phyloP scores from a whole-genome alignment of 1,139 yeast genomes.

The Sugiyamaella neomexicana region DNA sequence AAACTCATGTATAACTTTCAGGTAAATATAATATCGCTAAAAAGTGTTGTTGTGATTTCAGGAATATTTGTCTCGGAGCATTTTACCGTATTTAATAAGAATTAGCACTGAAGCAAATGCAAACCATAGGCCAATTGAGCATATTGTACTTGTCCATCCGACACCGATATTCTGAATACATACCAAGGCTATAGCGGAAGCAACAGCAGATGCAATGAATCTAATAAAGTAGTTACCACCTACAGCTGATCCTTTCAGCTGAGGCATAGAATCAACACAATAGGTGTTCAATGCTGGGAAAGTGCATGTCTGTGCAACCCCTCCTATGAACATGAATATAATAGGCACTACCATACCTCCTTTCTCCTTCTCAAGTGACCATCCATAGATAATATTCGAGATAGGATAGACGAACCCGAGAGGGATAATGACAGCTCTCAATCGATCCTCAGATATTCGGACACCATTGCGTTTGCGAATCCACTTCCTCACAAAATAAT shows the following conservation, averaged over 20 bases:
- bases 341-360: constrained; percentile 59
- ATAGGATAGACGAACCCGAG: constrained; percentile 47
- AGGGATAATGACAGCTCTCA: constrained; percentile 45
- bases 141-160: constrained; percentile 53
- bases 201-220: constrained; percentile 52
- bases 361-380: constrained; percentile 49
- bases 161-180: constrained; percentile 51
- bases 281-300: constrained; percentile 56
- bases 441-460: constrained; percentile 54
- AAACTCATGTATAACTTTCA: background rate
- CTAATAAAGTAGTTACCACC: constrained; percentile 54
- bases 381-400: constrained; percentile 51
- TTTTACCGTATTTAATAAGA: constrained; percentile 20
- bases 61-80: constrained; percentile 16
- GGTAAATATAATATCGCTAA: background rate
- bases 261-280: constrained; percentile 57
- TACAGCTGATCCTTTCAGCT: constrained; percentile 53
- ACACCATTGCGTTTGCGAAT: constrained; percentile 45
- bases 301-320: constrained; percentile 51
- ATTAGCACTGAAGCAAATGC: constrained; percentile 18
- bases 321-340: constrained; percentile 49
- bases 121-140: constrained; percentile 40
- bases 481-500: constrained; percentile 47
- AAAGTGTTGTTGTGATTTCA: background rate
- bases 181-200: constrained; percentile 49